Evolutionary conservation across 345 rosid genomes (phyloP).

Genomic region (Citrus medica): DNA sequence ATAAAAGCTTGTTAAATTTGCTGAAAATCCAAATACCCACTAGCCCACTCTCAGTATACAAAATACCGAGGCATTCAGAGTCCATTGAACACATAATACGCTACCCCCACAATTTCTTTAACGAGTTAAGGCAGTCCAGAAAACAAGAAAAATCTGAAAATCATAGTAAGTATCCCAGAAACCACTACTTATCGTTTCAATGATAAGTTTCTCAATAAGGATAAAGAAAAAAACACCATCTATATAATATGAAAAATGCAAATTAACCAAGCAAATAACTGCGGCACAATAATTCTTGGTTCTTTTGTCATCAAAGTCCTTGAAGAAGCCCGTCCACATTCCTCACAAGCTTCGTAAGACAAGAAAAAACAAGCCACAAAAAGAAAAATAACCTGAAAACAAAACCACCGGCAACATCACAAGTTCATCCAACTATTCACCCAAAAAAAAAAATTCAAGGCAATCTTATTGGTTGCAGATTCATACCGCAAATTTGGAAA

Average conservation of each 20-base stretch:
- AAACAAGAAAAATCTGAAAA: slow-evolving; percentile 2
- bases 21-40: background rate
- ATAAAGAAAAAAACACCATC: slow-evolving; percentile 15
- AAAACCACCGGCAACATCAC: slow-evolving; percentile 7
- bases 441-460: background rate
- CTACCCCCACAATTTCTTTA: background rate
- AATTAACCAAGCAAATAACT: slow-evolving; percentile 27
- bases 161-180: background rate
- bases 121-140: background rate
- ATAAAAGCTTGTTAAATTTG: background rate
- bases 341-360: slow-evolving; percentile 42
- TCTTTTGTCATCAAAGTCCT: slow-evolving; percentile 21
- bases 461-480: background rate
- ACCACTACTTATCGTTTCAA: background rate
- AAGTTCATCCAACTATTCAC: background rate
- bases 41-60: background rate
- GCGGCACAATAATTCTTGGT: slow-evolving; percentile 34
- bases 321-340: slow-evolving; percentile 35
- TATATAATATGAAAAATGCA: slow-evolving; percentile 17
- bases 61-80: background rate
- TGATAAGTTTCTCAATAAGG: background rate
- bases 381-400: slow-evolving; percentile 39
- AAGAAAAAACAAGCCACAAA: slow-evolving; percentile 44
- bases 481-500: slow-evolving; percentile 56
- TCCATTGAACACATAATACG: background rate